Percentiles rank a stretch among this genome's conserved stretches.
phyloP scores from a whole-genome alignment of 345 rosid genomes.

The Lumnitzera racemosa region DNA sequence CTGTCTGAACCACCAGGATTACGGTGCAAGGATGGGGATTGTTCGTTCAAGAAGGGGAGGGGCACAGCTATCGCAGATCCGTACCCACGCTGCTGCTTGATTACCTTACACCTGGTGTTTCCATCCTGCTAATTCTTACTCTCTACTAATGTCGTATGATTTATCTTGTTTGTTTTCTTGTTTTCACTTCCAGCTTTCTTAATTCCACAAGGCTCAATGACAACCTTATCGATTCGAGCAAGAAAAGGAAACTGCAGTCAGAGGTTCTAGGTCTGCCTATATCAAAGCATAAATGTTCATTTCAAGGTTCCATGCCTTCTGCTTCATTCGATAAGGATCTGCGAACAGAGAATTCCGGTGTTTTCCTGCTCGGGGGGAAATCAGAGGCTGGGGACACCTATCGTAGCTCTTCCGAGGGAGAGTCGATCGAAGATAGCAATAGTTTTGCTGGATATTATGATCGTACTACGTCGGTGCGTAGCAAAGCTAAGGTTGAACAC shows the following conservation, averaged over 20 bases:
- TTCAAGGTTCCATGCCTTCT: conserved; percentile 16
- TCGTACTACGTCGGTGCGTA: conserved; percentile 6
- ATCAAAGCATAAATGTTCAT: conserved; percentile 45
- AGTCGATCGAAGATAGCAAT: conserved; percentile 43
- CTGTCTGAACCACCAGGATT: too few species aligned
- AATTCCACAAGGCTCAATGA: too few species aligned
- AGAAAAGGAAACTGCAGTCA: conserved; percentile 49
- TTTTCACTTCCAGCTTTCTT: too few species aligned
- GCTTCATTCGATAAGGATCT: conserved; percentile 6
- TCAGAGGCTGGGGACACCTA: conserved; percentile 4
- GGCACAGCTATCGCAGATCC: too few species aligned
- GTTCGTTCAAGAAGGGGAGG: too few species aligned
- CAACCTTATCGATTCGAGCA: conserved; percentile 1
- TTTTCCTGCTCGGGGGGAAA: conserved; percentile 8
- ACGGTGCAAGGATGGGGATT: too few species aligned
- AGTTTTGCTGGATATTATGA: conserved; percentile 30
- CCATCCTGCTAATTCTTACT: too few species aligned
- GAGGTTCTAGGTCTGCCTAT: conserved; percentile 39
- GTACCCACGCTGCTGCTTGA: too few species aligned
- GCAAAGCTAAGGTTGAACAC: conserved; percentile 15
- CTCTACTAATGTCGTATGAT: too few species aligned
- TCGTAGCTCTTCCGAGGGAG: conserved; percentile 18
- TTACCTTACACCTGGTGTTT: too few species aligned
- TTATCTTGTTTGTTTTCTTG: too few species aligned
- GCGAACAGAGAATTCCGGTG: conserved; percentile 4